phyloP scores from a whole-genome alignment of 768 basidiomycete species.

The Hebeloma cylindrosporum region DNA sequence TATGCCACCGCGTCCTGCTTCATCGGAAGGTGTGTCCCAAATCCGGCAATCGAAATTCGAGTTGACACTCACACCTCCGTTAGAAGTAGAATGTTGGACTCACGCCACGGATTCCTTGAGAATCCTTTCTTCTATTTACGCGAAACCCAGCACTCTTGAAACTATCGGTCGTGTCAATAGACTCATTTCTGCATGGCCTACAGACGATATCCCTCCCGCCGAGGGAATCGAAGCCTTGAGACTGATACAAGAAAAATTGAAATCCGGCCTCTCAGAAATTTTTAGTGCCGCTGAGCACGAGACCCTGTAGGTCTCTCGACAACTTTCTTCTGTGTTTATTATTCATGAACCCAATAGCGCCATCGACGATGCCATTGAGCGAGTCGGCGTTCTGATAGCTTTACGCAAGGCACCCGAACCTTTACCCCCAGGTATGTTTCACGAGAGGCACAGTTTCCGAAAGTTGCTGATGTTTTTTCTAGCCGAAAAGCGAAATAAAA shows the following conservation, averaged over 20 bases:
- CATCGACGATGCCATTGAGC: slow-evolving; percentile 71
- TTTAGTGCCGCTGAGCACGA: slow-evolving; percentile 59
- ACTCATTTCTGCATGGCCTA: slow-evolving; percentile 68
- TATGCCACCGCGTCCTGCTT: slow-evolving; percentile 60
- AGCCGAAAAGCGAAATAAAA: slow-evolving; percentile 76
- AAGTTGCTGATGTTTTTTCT: slow-evolving; percentile 2
- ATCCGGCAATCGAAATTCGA: slow-evolving; percentile 14
- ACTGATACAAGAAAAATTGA: slow-evolving; percentile 60
- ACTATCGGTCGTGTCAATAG: slow-evolving; percentile 74
- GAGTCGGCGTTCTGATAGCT: slow-evolving; percentile 66
- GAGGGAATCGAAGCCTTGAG: slow-evolving; percentile 69
- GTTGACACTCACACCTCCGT: slow-evolving; percentile 18
- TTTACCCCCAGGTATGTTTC: slow-evolving; percentile 49
- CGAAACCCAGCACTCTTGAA: slow-evolving; percentile 49
- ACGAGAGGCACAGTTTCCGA: not conserved
- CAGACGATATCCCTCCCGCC: slow-evolving; percentile 64
- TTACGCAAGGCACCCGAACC: slow-evolving; percentile 71
- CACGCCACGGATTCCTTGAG: slow-evolving; percentile 62
- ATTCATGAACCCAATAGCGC: slow-evolving; percentile 43
- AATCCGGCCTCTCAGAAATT: slow-evolving; percentile 62
- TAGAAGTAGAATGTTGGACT: slow-evolving; percentile 79
- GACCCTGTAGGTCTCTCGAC: slow-evolving; percentile 48
- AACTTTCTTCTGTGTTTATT: slow-evolving; percentile 7
- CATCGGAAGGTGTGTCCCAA: slow-evolving; percentile 64
- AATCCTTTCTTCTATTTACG: slow-evolving; percentile 53